Evolutionary conservation across 768 basidiomycete species (phyloP), one percentile per base, ranked within the genome.

Genomic region (Amanita phalloides): DNA sequence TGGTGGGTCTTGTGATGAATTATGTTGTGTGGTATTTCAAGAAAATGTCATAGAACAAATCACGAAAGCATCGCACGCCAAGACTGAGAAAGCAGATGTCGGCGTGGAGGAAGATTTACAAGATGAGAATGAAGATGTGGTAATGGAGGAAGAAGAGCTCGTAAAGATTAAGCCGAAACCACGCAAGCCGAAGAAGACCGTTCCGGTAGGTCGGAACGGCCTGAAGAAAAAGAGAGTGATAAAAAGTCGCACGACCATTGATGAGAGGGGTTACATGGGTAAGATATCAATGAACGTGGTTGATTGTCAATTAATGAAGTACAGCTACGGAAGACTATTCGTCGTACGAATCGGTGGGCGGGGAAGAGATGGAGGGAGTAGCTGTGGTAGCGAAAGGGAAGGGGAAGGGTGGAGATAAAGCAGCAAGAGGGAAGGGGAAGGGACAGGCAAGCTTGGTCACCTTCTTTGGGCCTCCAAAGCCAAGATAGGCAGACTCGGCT

Each of bases 191-290:
- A 85, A 81, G 66, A 82, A 78, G 57, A 73, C 71, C 3, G 62
- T 81, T n/a, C 90, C 88, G 0, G 66, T 87, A n/a, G 88, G 89
- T 0, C 68, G 69, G 36, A 92, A 90, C 54, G 89, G 89, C 4
- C 60, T 89, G 51, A 87, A 78, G 72, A 91, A 90, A 69, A 76
- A 71, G 57, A 73, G 79, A 6, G 71, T 87, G 2, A 60, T 78
- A 21, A 87, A 81, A 59, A 81, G 75, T 39, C 72, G 77, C 55
- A 75, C 61, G 56, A 71, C 61, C 13, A 65, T 72, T 23, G 83
- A 85, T 55, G 77, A 70, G 0, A 82, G 86, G 63, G 89, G 90
- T 6, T 90, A 87, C 56, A 81, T 78, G 66, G 75, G 88, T 89
- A 61, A 49, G 76, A 13, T 35, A 53, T 10, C 26, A 7, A 48